A percentile compares a stretch with the other conserved stretches of the same genome.
phyloP scores from a whole-genome alignment of 176 grass and related monocot species.

The Oropetium thomaeum region DNA sequence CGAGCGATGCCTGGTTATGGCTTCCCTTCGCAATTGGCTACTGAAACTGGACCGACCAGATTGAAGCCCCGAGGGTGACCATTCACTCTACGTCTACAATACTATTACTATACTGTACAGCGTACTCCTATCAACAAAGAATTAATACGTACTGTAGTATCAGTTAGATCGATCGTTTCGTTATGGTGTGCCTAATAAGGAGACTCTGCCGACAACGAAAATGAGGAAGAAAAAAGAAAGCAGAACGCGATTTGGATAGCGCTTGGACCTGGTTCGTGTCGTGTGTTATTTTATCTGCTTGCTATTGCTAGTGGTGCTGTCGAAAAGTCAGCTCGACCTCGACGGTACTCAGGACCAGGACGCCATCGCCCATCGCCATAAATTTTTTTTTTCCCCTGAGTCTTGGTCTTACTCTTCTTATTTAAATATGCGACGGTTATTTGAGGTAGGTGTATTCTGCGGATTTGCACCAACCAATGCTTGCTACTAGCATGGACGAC shows the following conservation, averaged over 20 bases:
- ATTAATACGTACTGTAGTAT: no score
- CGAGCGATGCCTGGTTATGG: conserved; percentile 3
- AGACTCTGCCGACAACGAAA: background rate
- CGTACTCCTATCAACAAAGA: no score
- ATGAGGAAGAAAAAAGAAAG: background rate
- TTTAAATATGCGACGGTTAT: no score
- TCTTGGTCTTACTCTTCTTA: no score
- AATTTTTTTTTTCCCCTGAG: no score
- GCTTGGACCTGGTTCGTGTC: background rate
- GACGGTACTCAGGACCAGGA: background rate
- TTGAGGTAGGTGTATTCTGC: conserved; percentile 15
- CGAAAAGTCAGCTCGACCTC: conserved; percentile 26
- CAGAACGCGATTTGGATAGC: background rate
- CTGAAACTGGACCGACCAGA: background rate
- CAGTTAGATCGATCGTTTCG: background rate
- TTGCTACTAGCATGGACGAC: background rate
- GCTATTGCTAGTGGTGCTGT: no score
- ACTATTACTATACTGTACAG: no score
- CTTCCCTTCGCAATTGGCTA: background rate
- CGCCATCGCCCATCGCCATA: background rate
- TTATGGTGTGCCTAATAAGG: background rate
- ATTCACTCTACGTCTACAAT: background rate
- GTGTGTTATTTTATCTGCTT: no score
- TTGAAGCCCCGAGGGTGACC: background rate
- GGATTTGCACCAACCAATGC: background rate